phyloP scores from a whole-genome alignment of 768 basidiomycete genomes.

The Mycena crocata region DNA sequence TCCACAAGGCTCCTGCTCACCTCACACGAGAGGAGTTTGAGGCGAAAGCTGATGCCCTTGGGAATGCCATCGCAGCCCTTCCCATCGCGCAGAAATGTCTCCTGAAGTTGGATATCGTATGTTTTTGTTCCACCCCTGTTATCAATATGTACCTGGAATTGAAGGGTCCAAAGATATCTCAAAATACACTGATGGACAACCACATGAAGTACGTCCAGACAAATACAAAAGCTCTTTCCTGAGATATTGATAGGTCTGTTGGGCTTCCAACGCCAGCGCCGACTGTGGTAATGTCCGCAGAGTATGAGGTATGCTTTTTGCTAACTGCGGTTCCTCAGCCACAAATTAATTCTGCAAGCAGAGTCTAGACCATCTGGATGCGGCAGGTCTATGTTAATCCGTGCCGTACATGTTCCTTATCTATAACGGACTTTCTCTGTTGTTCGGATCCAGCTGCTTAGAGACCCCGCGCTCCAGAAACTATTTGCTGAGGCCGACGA shows the following conservation, averaged over 20 bases:
- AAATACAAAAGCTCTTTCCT: no score
- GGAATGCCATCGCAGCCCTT: conserved; percentile 24
- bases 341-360: conserved; percentile 13
- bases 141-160: background rate
- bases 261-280: conserved; percentile 18
- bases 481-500: conserved; percentile 23
- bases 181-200: conserved; percentile 22
- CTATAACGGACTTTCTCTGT: conserved; percentile 8
- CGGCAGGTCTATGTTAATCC: background rate
- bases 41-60: conserved; percentile 16
- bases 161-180: conserved; percentile 12
- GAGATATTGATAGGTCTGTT: no score
- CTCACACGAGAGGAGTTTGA: conserved; percentile 22
- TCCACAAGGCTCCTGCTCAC: conserved; percentile 22
- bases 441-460: conserved; percentile 21
- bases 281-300: conserved; percentile 26
- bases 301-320: conserved; percentile 22
- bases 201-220: conserved; percentile 9
- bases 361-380: conserved; percentile 23
- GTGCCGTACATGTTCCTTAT: background rate
- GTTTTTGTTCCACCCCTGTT: background rate
- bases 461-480: conserved; percentile 21
- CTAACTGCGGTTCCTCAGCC: background rate
- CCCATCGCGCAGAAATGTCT: conserved; percentile 26
- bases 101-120: conserved; percentile 25